These are phyloP conservation scores for Mortierella antarctica DNA, from an alignment of 192 early-diverging fungal species.

Conservation along the genomic window DNA sequence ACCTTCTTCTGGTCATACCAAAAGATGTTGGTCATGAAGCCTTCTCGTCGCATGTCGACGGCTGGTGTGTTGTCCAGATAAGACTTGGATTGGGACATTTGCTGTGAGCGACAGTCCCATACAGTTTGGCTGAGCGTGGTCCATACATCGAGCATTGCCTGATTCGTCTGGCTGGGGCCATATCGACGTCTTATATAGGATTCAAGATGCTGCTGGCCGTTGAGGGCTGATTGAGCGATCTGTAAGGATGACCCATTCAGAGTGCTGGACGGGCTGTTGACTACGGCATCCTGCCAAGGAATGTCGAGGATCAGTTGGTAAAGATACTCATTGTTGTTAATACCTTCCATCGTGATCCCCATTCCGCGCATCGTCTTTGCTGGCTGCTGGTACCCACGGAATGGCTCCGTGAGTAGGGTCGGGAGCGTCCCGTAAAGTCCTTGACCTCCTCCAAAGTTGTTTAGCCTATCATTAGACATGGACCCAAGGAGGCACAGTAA, in stretches of 20 bases:
- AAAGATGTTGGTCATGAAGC: constrained; percentile 25
- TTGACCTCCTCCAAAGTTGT: constrained; percentile 49
- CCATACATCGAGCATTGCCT: constrained; percentile 27
- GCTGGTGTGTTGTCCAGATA: constrained; percentile 19
- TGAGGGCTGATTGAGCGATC: not conserved
- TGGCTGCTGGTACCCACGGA: constrained; percentile 15
- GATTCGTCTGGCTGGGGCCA: constrained; percentile 16
- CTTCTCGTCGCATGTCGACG: constrained; percentile 24
- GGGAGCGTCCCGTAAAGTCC: constrained; percentile 43
- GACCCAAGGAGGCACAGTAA: not conserved
- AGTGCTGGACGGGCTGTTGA: not conserved
- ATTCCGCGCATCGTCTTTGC: constrained; percentile 43
- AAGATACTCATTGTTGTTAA: constrained; percentile 53
- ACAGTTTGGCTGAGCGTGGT: constrained; percentile 34
- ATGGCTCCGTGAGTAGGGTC: constrained; percentile 38
- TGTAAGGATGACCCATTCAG: not conserved
- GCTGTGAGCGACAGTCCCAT: constrained; percentile 24
- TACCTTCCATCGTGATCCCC: constrained; percentile 52
- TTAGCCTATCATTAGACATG: constrained; percentile 13
- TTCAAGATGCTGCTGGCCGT: constrained; percentile 21
- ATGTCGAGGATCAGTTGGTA: constrained; percentile 45
- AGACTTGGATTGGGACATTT: constrained; percentile 41
- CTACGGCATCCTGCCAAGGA: constrained; percentile 38
- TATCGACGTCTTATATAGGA: constrained; percentile 27
- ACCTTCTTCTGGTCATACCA: constrained; percentile 36